Evolutionary conservation across 306 rosid genomes (phyloP), one percentile per base, ranked within the genome.

Genomic region (Abrus precatorius): DNA sequence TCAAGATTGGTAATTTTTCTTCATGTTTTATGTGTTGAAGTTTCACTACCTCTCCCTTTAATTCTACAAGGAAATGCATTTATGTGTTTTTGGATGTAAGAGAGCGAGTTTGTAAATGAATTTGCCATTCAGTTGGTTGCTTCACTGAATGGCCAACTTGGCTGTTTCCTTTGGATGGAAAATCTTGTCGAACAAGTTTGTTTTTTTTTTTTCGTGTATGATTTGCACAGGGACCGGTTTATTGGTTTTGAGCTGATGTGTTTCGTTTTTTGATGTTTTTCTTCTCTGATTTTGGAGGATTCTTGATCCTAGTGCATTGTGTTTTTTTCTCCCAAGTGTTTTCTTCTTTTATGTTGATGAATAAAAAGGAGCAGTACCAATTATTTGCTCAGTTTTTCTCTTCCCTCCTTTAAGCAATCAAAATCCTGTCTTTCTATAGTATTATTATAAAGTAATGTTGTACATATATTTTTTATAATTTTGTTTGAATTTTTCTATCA

Each of bases 1-100:
- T 91, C 68, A 93, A 93, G 85, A 93, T 93, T 85, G 97, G 97
- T 93, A 93, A 20, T 70, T 74, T 71, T 82, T 63, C 68, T 61
- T 41, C 13, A 50, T 30, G n/a, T n/a, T 66, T 40, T 49, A 48
- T 72, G 71, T 34, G 38, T 57, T 82, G 4, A 38, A 54, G 49
- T n/a, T 49, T 52, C 61, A 13, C 70, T 27, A 6, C 5, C 38
- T 11, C 10, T 27, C 12, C 38, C 41, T 9, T 29, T 62, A 43
- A 56, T 50, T 29, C 48, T 44, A 2, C 13, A 66, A 56, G 47
- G 44, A 38, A 60, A 60, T 69, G 81, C 50, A 13, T 34, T 59
- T 77, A 69, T 83, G 6, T 72, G 27, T 27, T 41, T 50, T 28
- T 43, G 9, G 14, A 2, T 74, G 61, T 64, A 38, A 57, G 33